These are phyloP conservation scores for Ophiosphaerella narmari DNA, from an alignment of 2,329 filamentous ascomycete genomes.

Conservation along the genomic window DNA sequence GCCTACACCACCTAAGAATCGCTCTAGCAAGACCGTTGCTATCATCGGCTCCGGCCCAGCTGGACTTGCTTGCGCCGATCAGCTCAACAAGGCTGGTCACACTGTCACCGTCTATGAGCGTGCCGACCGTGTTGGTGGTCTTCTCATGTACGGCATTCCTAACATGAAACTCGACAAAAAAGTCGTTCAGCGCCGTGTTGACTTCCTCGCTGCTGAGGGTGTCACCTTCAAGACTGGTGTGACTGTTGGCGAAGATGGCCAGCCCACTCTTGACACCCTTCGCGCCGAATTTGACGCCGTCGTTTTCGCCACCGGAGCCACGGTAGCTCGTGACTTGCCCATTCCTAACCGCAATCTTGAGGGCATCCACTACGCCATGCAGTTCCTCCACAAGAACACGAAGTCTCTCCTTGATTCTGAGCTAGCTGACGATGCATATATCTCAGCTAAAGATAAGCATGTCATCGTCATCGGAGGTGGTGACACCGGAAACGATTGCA, in stretches of 20 bases:
- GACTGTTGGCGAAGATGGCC: constrained; percentile 76
- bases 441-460: constrained; percentile 93
- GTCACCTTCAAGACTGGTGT: constrained; percentile 80
- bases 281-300: constrained; percentile 79
- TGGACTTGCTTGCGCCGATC: constrained; percentile 87
- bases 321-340: constrained; percentile 88
- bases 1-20: constrained; percentile 74
- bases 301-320: constrained; percentile 88
- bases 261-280: constrained; percentile 71
- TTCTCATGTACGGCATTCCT: constrained; percentile 97
- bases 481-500: constrained; percentile 97
- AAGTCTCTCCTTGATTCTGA: constrained; percentile 95
- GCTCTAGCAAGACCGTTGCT: constrained; percentile 86
- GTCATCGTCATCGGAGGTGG: constrained; percentile 97
- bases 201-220: constrained; percentile 92
- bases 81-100: constrained; percentile 92
- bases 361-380: constrained; percentile 95
- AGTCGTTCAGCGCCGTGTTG: constrained; percentile 90
- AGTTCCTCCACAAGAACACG: constrained; percentile 96
- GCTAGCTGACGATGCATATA: constrained; percentile 81
- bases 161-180: constrained; percentile 99
- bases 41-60: constrained; percentile 91
- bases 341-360: constrained; percentile 87
- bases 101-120: constrained; percentile 90
- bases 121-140: constrained; percentile 83